These are phyloP conservation scores for Aspergillus ibericus DNA, from an alignment of 2,329 filamentous ascomycete genomes.

Conservation along the genomic window DNA sequence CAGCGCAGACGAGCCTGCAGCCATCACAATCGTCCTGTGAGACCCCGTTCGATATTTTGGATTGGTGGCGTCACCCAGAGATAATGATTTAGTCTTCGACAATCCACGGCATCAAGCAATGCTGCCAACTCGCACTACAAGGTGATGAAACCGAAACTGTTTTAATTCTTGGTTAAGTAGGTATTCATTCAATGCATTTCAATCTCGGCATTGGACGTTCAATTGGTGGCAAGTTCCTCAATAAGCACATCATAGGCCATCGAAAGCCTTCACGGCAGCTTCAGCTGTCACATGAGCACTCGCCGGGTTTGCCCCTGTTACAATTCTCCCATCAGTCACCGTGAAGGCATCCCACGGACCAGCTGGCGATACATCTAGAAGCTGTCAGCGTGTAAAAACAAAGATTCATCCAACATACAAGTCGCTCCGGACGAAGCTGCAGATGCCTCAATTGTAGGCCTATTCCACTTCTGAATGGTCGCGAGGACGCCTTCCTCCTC, in stretches of 20 bases:
- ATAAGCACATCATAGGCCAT: background rate
- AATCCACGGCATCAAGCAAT: too few species aligned
- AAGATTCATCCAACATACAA: background rate
- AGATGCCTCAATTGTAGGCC: slow-evolving; percentile 32
- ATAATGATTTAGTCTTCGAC: too few species aligned
- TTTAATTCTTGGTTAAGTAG: too few species aligned
- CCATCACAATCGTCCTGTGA: too few species aligned
- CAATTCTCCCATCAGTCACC: background rate
- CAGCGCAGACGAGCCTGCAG: too few species aligned
- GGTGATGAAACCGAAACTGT: too few species aligned
- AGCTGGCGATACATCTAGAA: background rate
- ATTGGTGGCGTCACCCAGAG: too few species aligned
- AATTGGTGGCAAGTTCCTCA: too few species aligned
- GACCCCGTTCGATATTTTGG: too few species aligned
- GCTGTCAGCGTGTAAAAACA: background rate
- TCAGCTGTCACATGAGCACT: background rate
- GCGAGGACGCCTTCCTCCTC: slow-evolving; percentile 37
- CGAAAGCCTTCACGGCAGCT: slow-evolving; percentile 26
- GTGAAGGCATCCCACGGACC: background rate
- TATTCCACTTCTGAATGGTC: slow-evolving; percentile 34
- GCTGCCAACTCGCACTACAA: too few species aligned
- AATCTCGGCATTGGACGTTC: too few species aligned
- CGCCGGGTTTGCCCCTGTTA: background rate
- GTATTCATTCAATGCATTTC: too few species aligned
- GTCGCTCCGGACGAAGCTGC: slow-evolving; percentile 22